Conservation (phyloP, 73 alveolate genomes). For the Paramecium octaurelia region DNA sequence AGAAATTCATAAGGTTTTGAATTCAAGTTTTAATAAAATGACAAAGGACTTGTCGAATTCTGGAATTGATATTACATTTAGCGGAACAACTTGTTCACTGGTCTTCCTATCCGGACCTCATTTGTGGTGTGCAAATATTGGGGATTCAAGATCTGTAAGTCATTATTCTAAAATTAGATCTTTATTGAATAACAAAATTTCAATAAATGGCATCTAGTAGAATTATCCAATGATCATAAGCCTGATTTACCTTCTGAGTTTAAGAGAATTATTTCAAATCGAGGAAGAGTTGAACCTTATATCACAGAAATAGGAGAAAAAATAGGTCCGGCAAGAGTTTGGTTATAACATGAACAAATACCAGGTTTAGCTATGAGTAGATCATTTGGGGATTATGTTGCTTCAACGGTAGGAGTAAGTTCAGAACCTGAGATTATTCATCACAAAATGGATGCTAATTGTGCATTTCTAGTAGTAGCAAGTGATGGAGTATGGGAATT, state of each 20-base stretch:
- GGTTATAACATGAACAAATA: conserved; percentile 86
- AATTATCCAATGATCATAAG: conserved; percentile 85
- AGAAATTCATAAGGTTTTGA: neutral
- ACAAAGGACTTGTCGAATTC: conserved; percentile 34
- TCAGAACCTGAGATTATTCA: conserved; percentile 84
- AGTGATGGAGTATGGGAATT: conserved; percentile 97
- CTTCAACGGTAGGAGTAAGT: conserved; percentile 88
- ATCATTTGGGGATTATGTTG: conserved; percentile 91
- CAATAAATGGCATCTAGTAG: conserved; percentile 52
- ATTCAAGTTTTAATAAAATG: conserved; percentile 12
- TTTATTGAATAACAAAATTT: conserved; percentile 1
- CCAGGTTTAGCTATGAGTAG: conserved; percentile 99
- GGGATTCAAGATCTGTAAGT: conserved; percentile 67
- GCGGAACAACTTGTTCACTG: conserved; percentile 66
- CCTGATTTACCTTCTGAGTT: conserved; percentile 83
- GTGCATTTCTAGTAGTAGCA: conserved; percentile 83
- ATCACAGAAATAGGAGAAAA: conserved; percentile 66
- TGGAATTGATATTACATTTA: conserved; percentile 66
- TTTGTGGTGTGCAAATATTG: conserved; percentile 70
- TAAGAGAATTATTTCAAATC: conserved; percentile 73
- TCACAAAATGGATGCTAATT: conserved; percentile 69
- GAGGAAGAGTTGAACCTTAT: conserved; percentile 87
- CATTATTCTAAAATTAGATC: neutral
- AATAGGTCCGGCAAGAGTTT: conserved; percentile 94
- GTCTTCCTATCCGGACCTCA: conserved; percentile 60